Base-by-base conservation (phyloP, 257 asterid species). In the Rehmannia glutinosa region DNA sequence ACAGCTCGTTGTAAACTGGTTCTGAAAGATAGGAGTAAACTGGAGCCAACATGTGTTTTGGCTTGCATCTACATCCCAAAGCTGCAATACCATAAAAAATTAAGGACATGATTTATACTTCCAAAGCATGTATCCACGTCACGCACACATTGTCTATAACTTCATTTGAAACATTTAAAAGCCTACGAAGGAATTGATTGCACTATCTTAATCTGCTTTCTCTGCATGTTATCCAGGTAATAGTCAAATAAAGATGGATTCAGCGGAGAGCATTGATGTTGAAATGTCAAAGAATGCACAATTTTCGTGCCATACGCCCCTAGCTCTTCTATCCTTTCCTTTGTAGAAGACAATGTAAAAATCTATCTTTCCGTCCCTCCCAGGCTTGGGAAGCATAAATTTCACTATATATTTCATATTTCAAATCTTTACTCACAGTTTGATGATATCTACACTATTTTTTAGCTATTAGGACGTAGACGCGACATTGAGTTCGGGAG, bases 291-390 rank as follows among this genome's bases (percentile, higher is more conserved):
- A 74, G 81, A 94, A 88, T 81, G 99, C 99, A 5, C 96, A 88
- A 64, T 94, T 94, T n/a, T 75, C 98, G 98, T 75, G 97, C 98
- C 30, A 91, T 94, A 68, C 46, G 69, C 33, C 99, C n/a, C 99
- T 52, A 87, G 98, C 76, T 55, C 84, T 66, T 94, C 98, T 35
- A 91, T 94, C 79, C 89, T 91, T 74, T 83, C 98, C 74, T 91
- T 82, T 70, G 98, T 94, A 64, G 97, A 88, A 68, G 98, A 91
- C 75, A 94, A 94, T 73, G 99, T 94, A 94, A 81, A 38, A 19
- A 10, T 41, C 35, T 62, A 33, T 30, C 70, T 56, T 15, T 41
- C 70, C 62, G 70, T 64, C n/a, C n/a, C n/a, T n/a, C n/a, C n/a
- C n/a, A n/a, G n/a, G 72, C 62, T 73, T 71, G 76, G 76, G 32